Conservation (phyloP, 306 rosid species). For the Castanea crenata region DNA sequence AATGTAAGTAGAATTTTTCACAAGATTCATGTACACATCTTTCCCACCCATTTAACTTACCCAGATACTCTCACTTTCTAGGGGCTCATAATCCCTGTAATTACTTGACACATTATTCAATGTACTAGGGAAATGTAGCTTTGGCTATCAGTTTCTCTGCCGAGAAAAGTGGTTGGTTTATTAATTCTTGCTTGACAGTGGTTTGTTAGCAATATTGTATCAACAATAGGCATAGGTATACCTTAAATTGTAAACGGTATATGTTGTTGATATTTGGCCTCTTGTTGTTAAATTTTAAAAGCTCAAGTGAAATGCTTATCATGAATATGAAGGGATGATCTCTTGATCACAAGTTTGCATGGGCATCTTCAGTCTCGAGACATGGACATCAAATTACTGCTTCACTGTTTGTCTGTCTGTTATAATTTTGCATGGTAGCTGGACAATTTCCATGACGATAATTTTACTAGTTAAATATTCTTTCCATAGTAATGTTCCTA, state of each 20-base stretch:
- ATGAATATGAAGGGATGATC: neutral
- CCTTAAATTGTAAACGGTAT: neutral
- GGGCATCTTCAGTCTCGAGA: neutral
- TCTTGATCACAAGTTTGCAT: neutral
- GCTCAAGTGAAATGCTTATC: neutral
- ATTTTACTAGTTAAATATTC: neutral
- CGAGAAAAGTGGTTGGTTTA: neutral
- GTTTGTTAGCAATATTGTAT: neutral
- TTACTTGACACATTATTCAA: neutral
- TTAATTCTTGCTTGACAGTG: neutral
- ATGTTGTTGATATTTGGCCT: neutral
- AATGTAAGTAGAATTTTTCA: constrained; percentile 50
- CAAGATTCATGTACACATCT: neutral
- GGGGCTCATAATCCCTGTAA: neutral
- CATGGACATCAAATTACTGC: neutral
- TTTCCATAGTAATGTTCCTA: neutral
- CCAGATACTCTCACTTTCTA: neutral
- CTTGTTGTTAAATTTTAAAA: neutral
- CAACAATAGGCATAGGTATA: neutral
- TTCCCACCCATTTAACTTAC: neutral
- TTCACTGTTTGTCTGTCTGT: neutral
- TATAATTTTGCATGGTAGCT: neutral
- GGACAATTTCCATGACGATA: neutral
- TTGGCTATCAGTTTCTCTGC: neutral
- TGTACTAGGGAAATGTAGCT: neutral